Evolutionary conservation across 768 basidiomycete genomes (phyloP).

Genomic region (Holtermanniella nyarrowii): DNA sequence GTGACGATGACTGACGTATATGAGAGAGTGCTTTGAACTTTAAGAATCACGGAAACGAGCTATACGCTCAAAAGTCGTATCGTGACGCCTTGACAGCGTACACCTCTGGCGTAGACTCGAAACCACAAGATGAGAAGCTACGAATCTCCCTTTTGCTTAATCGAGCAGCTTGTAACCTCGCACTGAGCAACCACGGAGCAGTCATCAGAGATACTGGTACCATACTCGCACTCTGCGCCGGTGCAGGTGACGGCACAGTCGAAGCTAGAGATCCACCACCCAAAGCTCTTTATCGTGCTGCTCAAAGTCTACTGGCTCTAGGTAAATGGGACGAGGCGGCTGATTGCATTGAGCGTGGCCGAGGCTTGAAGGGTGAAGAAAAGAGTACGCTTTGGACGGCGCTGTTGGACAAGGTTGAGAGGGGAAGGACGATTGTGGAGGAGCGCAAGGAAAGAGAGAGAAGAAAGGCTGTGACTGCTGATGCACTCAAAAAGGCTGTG

Average conservation of each 20-base stretch:
- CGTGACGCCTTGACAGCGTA: conserved; percentile 85
- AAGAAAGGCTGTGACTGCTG: conserved; percentile 45
- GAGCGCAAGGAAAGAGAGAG: conserved; percentile 43
- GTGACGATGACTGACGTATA: neutral
- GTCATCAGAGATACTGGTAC: conserved; percentile 57
- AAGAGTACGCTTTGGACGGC: conserved; percentile 48
- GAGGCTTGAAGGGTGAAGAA: conserved; percentile 26
- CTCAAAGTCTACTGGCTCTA: conserved; percentile 61
- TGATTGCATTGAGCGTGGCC: conserved; percentile 61
- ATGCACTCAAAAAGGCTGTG: conserved; percentile 52
- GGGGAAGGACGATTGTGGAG: conserved; percentile 16
- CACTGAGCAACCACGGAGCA: conserved; percentile 75
- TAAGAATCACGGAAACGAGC: conserved; percentile 92
- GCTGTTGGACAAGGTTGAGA: conserved; percentile 40
- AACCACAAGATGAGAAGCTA: conserved; percentile 53
- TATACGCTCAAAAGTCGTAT: conserved; percentile 75
- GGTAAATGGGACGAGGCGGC: conserved; percentile 68
- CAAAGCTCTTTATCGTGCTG: conserved; percentile 82
- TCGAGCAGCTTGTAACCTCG: conserved; percentile 85
- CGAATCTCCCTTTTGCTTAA: conserved; percentile 62
- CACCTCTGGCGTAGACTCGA: conserved; percentile 74
- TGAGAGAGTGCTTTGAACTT: conserved; percentile 83
- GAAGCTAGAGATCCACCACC: conserved; percentile 41
- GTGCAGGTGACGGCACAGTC: neutral
- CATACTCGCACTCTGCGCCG: conserved; percentile 22